Evolutionary conservation across 129 eudicot species (phyloP).

Genomic region (Chrysanthemum makinoi): DNA sequence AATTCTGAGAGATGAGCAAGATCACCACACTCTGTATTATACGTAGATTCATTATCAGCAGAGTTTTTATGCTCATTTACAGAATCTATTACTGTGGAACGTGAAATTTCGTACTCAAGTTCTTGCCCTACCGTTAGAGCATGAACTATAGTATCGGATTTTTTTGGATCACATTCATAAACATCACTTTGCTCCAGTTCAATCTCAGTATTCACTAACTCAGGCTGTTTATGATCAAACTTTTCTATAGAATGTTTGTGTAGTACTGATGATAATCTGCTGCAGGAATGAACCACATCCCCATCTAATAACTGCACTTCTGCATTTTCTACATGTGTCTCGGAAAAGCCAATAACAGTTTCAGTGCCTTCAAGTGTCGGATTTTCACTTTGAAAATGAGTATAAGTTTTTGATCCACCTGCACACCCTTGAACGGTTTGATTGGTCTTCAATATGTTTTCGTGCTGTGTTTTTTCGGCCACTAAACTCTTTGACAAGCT

Average conservation of each 20-base stretch:
- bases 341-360: slow-evolving; percentile 7
- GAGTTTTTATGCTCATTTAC: slow-evolving; percentile 1
- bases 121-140: slow-evolving; percentile 13
- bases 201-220: slow-evolving; percentile 11
- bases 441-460: slow-evolving; percentile 10
- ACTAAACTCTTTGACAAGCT: slow-evolving; percentile 7
- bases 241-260: slow-evolving; percentile 1
- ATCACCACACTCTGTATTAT: slow-evolving; percentile 8
- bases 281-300: slow-evolving; percentile 21
- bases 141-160: background rate
- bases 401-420: slow-evolving; percentile 12
- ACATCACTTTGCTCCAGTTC: slow-evolving; percentile 24
- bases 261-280: slow-evolving; percentile 17
- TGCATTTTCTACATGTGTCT: slow-evolving; percentile 21
- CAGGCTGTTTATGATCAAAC: slow-evolving; percentile 17
- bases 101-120: slow-evolving; percentile 23
- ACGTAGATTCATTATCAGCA: slow-evolving; percentile 1
- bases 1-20: slow-evolving; percentile 17
- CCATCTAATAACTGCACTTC: slow-evolving; percentile 22
- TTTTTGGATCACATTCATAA: slow-evolving; percentile 20
- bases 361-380: slow-evolving; percentile 14
- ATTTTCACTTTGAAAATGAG: slow-evolving; percentile 28
- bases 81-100: slow-evolving; percentile 11
- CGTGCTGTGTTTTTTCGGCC: slow-evolving; percentile 25
- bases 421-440: slow-evolving; percentile 15